Evolutionary conservation across 768 basidiomycete genomes (phyloP).

Genomic region (Pleurotus ostreatus): DNA sequence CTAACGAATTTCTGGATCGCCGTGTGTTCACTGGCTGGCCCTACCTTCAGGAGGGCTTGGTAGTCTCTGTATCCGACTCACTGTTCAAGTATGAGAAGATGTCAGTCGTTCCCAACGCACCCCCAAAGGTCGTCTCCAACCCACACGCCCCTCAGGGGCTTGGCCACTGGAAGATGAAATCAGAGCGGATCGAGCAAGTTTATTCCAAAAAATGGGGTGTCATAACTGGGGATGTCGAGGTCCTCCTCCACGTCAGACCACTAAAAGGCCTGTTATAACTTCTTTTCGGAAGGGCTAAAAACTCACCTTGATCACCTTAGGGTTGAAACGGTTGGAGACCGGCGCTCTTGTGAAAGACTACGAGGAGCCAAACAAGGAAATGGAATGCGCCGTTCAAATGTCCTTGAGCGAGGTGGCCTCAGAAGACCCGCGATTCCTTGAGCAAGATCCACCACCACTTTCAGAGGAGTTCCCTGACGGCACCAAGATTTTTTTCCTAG

Average conservation of each 20-base stretch:
- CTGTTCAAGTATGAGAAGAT: constrained; percentile 83
- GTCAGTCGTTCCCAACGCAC: constrained; percentile 42
- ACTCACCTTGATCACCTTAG: constrained; percentile 21
- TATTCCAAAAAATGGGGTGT: constrained; percentile 92
- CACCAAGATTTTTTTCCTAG: constrained; percentile 93
- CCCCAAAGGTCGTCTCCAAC: constrained; percentile 57
- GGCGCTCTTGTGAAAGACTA: constrained; percentile 97
- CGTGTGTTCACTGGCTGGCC: constrained; percentile 88
- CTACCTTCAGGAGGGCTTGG: constrained; percentile 88
- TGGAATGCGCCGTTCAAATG: constrained; percentile 86
- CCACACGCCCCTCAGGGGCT: constrained; percentile 71
- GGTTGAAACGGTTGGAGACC: constrained; percentile 83
- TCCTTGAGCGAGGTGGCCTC: constrained; percentile 73
- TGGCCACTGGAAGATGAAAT: constrained; percentile 75
- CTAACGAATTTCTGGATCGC: constrained; percentile 68
- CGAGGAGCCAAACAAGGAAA: constrained; percentile 76
- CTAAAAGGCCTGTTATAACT: constrained; percentile 65
- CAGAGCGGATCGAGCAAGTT: constrained; percentile 74
- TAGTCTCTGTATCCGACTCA: constrained; percentile 82
- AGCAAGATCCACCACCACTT: constrained; percentile 77
- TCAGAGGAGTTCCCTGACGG: constrained; percentile 88
- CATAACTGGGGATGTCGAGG: constrained; percentile 74
- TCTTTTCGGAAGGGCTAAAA: background rate
- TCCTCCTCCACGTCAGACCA: constrained; percentile 85
- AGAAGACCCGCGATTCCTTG: constrained; percentile 86